Base-by-base conservation (phyloP, 116 monocot genomes). In the Iris pallida region DNA sequence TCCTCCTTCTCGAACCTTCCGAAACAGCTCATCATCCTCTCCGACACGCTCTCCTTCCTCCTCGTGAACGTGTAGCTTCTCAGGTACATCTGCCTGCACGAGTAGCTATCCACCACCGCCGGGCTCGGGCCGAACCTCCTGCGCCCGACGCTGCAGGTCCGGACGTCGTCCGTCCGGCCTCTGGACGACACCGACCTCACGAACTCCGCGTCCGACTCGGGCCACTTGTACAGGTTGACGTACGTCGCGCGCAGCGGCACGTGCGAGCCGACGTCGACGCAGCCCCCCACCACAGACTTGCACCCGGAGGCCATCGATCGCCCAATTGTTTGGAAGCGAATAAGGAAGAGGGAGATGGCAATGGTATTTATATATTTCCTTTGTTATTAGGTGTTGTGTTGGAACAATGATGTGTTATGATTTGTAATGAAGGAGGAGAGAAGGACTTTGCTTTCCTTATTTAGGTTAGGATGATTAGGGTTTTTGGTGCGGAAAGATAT, bases 121-220 rank as follows among this genome's bases (percentile, higher is more conserved):
- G 41, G 59, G 12, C 40, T 13, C 5, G 55, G 52, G 4, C 44
- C 43, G 14, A 2, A 8, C 47, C 20, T 53, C 45, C 47, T 46
- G 30, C 30, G 0, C 3, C 19, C 55, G 20, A 44, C 48, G 30
- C 3, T 30, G 30, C n/a, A n/a, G n/a, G n/a, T n/a, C n/a, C n/a
- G n/a, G n/a, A n/a, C n/a, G 30, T 30, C 0, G 30, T 30, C 30
- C 30, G 30, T 1, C 30, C 18, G 55, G 62, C 46, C 41, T 54
- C 54, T 19, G 16, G 9, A 14, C 55, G 44, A 45, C 17, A 73
- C 64, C 18, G 73, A 73, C 6, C 46, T 73, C 54, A 73, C 60
- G 45, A 73, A 79, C 68, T 79, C 73, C 1, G 79, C 79, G 16
- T 79, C 79, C 1, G 79, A 79, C 14, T 72, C 67, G 3, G 67